Base-by-base conservation (phyloP, 2,329 filamentous ascomycete genomes). In the Exophiala alcalophila region DNA sequence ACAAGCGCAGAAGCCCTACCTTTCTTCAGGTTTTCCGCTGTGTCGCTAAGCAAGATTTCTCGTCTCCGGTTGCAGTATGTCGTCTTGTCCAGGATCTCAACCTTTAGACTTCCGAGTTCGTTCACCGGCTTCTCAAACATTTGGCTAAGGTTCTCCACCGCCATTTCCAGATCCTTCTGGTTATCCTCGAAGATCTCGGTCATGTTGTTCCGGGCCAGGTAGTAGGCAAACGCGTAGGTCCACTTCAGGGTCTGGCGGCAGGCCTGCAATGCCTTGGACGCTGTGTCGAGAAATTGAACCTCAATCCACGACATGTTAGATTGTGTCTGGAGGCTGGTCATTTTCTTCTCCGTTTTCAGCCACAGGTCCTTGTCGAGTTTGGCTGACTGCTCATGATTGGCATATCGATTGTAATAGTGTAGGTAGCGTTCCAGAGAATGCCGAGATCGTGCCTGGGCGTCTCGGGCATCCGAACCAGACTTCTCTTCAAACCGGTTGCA, bases 221-320 rank as follows among this genome's bases (percentile, higher is more conserved):
- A 98, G 64, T 92, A 98, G 1, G 92, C 92, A 67, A 98, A 98
- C 0, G 92, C 92, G 59, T 98, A 98, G 0, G 92, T 98, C 92
- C 92, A 98, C 70, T 98, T 98, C 4, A 98, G 74, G 0, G 92
- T 98, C 68, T 97, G 91, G n/a, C 92, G 86, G 66, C 92, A 98
- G 32, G 88, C 89, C 68, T 97, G 91, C 11, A 98, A 76, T 3
- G 91, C 88, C 61, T 95, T 88, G 0, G 90, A 95, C 0, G 92
- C 92, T 2, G 86, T 84, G 59, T 95, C 87, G 15, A 98, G 78
- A 63, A 97, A 98, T 61, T 98, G 92, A 5, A 98, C 92, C 63
- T 98, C 92, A 47, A 98, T 98, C 92, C 92, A 98, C 0, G 90
- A 96, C 80, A 98, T 89, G 51, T 88, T 89, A 0, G 91, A 96